Evolutionary conservation across 345 rosid genomes (phyloP).

Genomic region (Populus davidiana): DNA sequence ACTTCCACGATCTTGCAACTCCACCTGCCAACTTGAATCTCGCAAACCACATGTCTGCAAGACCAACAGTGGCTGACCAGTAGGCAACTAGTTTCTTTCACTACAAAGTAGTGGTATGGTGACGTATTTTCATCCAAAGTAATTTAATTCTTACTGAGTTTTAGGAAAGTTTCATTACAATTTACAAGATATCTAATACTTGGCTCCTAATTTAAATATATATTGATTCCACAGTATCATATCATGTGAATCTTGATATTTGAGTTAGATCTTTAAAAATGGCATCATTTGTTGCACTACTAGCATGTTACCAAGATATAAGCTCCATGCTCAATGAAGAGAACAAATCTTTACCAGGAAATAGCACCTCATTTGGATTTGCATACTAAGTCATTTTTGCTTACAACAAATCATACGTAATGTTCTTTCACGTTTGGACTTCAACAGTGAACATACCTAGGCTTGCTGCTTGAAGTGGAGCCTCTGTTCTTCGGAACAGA

Average conservation of each 20-base stretch:
- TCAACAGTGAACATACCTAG: constrained; percentile 37
- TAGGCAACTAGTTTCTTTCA: neutral
- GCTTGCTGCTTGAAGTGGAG: constrained; percentile 56
- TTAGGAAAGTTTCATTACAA: neutral
- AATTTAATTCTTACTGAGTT: neutral
- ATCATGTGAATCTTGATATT: neutral
- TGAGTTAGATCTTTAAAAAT: neutral
- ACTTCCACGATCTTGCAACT: neutral
- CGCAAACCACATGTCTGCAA: neutral
- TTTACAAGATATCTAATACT: neutral
- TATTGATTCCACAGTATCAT: neutral
- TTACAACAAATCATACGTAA: neutral
- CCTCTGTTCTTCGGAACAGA: constrained; percentile 44
- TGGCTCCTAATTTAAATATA: neutral
- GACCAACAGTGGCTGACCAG: neutral
- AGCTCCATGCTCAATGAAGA: neutral
- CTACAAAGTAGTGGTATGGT: neutral
- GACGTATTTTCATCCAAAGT: neutral
- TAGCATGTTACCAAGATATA: neutral
- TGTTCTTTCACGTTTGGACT: neutral
- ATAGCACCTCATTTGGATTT: neutral
- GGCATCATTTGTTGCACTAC: neutral
- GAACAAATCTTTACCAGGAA: neutral
- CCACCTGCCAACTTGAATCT: neutral
- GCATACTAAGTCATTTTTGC: neutral